Evolutionary conservation across 1,139 yeast genomes (phyloP), one percentile per base, ranked within the genome.

Genomic region (Dujonia santamariae): DNA sequence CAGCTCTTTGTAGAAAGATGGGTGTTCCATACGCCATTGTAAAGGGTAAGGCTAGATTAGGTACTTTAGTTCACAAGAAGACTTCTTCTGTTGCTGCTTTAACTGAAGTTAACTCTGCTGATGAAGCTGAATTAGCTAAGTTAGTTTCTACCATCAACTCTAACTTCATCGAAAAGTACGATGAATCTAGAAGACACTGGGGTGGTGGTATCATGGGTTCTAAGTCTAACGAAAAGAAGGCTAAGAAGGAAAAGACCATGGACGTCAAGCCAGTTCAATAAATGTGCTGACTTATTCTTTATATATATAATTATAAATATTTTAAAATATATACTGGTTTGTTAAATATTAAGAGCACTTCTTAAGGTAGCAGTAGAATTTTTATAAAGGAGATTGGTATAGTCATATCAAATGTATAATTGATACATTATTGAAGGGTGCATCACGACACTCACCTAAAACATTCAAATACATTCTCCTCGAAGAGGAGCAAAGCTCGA

Each of bases 201-300:
- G 97, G 97, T 80, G 97, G 98, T 78, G 97, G 97, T 80, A 63
- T 85, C 69, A 76, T 92, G 78, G 97, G 97, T 67, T 75, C 85
- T 56, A 90, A 90, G 79, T 86, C 97, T 57, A 77, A 75, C 58
- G 92, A 79, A 56, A 85, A 82, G 75, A 65, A 52, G 35, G 70
- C 65, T 38, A 67, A 70, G 63, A 68, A 53, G 48, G 70, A 67
- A 32, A 71, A 67, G 60, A 49, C 55, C 37, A 54, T 62, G 42
- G 73, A 66, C 31, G 58, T 42, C 38, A 51, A 19, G 25, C 25
- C 32, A n/a, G n/a, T 24, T 29, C 18, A 29, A n/a, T 18, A 15
- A 7, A n/a, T 27, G 7, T 17, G n/a, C n/a, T n/a, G n/a, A n/a
- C n/a, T n/a, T n/a, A n/a, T n/a, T n/a, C 9, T 20, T 8, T 20